These are phyloP conservation scores for Musa troglodytarum DNA, from an alignment of 176 grass and related monocot genomes.

Conservation along the genomic window DNA sequence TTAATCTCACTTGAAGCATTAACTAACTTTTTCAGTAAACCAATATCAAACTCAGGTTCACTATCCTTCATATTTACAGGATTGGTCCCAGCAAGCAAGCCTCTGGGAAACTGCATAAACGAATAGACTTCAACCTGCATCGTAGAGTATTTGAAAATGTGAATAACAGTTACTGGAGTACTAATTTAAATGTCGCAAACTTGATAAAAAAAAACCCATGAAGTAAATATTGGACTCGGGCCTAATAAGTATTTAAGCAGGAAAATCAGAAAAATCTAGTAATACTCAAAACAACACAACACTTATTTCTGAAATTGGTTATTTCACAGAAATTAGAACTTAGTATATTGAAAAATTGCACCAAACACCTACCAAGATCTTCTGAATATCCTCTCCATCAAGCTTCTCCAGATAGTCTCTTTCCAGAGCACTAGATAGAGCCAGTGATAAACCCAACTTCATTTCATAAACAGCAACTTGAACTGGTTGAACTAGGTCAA, in stretches of 20 bases:
- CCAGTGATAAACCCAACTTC: slow-evolving; percentile 82
- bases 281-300: not conserved
- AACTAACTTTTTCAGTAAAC: slow-evolving; percentile 65
- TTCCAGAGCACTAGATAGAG: slow-evolving; percentile 57
- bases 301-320: not conserved
- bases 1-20: slow-evolving; percentile 39
- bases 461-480: slow-evolving; percentile 95
- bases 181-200: slow-evolving; percentile 11
- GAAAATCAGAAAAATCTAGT: not conserved
- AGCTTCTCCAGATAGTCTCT: slow-evolving; percentile 62
- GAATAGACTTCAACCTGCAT: slow-evolving; percentile 63
- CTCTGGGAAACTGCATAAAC: slow-evolving; percentile 63
- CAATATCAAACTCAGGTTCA: slow-evolving; percentile 22
- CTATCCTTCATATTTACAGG: slow-evolving; percentile 15
- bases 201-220: too few relatives aligned
- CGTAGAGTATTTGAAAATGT: not conserved
- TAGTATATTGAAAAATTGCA: not conserved
- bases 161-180: not conserved
- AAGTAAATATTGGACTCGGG: too few relatives aligned
- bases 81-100: slow-evolving; percentile 20
- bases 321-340: not conserved
- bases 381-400: slow-evolving; percentile 47
- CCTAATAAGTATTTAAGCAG: not conserved
- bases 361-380: slow-evolving; percentile 47
- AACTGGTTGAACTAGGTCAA: slow-evolving; percentile 83